Base-by-base conservation (phyloP, 345 rosid species). In the Populus deltoides region DNA sequence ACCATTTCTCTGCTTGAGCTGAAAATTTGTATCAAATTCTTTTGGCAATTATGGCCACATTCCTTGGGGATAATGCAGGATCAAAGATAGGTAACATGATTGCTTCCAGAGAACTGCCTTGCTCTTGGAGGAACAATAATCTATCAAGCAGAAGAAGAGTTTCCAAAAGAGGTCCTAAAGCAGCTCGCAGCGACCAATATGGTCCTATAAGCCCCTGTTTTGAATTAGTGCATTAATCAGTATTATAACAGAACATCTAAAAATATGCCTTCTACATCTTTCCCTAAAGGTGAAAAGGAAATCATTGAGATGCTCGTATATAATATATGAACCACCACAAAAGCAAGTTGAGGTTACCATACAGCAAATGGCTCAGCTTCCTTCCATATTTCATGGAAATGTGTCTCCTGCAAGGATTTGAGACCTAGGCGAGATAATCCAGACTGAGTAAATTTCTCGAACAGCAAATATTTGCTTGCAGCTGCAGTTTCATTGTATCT, bases 141-240 rank as follows among this genome's bases (percentile, higher is more conserved):
- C 99, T 88, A 78, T 95, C 99, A 16, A 95, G 93, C 80, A 93
- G 86, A 83, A 93, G 83, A 68, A 92, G 75, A 66, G 98, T 93
- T 85, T 95, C 99, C 83, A 93, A 71, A 72, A 93, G 85, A 74
- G 94, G 92, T 35, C 97, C 99, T 20, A 95, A 73, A 72, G 98
- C 94, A 77, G 99, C 98, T 77, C 99, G 88, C 57, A 95, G 87
- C 65, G 99, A 93, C 96, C 98, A 95, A 82, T 90, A 95, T 51
- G 93, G 89, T 75, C 97, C 99, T 69, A 93, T 83, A 74, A 92
- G 77, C 49, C 86, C 93, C 99, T 95, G 93, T 76, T 70, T 1
- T 17, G 15, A 79, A 47, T 47, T 70, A 17, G 51, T 36, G 68
- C 25, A 81, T 49, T 16, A 38, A 75, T 68, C 45, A 70, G 76